A percentile compares a stretch with the other conserved stretches of the same genome.
Evolutionary conservation across 2,329 filamentous ascomycete genomes (phyloP).

Genomic region (Fusarium penzigii): DNA sequence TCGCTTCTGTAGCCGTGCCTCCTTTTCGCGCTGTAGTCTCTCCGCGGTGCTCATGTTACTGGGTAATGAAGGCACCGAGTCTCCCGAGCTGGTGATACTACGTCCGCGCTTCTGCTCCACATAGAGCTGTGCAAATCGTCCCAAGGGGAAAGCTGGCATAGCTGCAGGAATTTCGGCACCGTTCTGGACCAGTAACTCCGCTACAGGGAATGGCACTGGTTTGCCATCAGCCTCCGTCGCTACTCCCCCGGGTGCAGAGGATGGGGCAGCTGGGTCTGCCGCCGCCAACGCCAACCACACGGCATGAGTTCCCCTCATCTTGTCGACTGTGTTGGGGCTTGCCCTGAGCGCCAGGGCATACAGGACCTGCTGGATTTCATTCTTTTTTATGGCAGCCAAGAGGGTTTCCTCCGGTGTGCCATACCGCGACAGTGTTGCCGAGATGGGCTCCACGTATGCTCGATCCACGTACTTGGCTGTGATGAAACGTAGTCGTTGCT

Average conservation of each 20-base stretch:
- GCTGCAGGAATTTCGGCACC: slow-evolving; percentile 81
- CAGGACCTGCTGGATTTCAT: slow-evolving; percentile 90
- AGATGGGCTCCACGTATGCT: slow-evolving; percentile 77
- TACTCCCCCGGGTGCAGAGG: slow-evolving; percentile 45
- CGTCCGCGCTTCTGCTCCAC: slow-evolving; percentile 73
- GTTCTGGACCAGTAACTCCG: slow-evolving; percentile 90
- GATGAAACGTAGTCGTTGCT: slow-evolving; percentile 92
- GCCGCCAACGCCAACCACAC: slow-evolving; percentile 90
- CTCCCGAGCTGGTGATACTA: slow-evolving; percentile 46
- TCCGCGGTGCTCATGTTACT: slow-evolving; percentile 44
- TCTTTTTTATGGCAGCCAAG: slow-evolving; percentile 90
- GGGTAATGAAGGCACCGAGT: slow-evolving; percentile 65
- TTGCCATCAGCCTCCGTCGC: slow-evolving; percentile 50
- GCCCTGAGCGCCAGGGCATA: slow-evolving; percentile 85
- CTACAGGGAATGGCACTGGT: slow-evolving; percentile 76
- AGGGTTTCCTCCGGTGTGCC: slow-evolving; percentile 82
- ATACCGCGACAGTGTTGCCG: slow-evolving; percentile 73
- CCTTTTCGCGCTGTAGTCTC: slow-evolving; percentile 61
- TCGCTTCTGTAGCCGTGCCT: slow-evolving; percentile 73
- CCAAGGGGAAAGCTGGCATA: slow-evolving; percentile 81
- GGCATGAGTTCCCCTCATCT: slow-evolving; percentile 82
- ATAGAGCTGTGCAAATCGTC: slow-evolving; percentile 77
- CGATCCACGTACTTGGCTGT: slow-evolving; percentile 91
- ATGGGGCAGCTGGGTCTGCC: slow-evolving; percentile 84
- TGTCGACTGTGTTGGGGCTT: slow-evolving; percentile 84